Evolutionary conservation across 192 early-diverging fungal species (phyloP), one percentile per base, ranked within the genome.

Genomic region (Backusella tarrabulga): DNA sequence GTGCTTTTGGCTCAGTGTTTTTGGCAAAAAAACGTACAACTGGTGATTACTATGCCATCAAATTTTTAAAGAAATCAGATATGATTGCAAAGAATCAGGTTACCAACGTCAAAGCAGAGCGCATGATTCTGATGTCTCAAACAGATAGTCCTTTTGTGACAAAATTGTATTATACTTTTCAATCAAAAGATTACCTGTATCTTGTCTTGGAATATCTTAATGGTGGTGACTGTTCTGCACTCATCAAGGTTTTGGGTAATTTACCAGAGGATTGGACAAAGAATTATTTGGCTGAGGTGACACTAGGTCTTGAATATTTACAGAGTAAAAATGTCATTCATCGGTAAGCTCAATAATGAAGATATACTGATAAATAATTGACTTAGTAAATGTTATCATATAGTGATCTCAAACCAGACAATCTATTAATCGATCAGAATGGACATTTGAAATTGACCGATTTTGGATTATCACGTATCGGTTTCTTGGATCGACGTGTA

Each of bases 61-160:
- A 96, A 76, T 92, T 95, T 23, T 83, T 96, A 34, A 89, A 90
- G 29, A 96, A 96, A 73, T 89, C 91, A 0, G 95, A 96, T 72
- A 96, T 96, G 95, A 89, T 95, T 74, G 94, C 93, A 38, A 96
- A 96, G 85, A 96, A 96, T 77, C 95, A 96, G 80, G 94, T 95
- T 23, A 94, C 90, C 23, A 96, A 96, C 75, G 92, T 96, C 83
- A 94, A 94, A 76, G 91, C 94, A 1, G 95, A 96, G 73, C 85
- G 94, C 14, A 91, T 95, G 89, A 95, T 96, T 77, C 79, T 96
- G 32, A 94, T 93, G 79, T 85, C 86, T 35, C 95, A 96, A 77
- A 85, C 95, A 17, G 95, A 96, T 69, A 91, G 90, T 29, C 93
- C 93, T 0, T 95, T 89, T 81, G 94, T 96, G 6, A 93, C 94